These are phyloP conservation scores for Magnusiomyces fungicola DNA, from an alignment of 1,139 yeast species.

Conservation along the genomic window DNA sequence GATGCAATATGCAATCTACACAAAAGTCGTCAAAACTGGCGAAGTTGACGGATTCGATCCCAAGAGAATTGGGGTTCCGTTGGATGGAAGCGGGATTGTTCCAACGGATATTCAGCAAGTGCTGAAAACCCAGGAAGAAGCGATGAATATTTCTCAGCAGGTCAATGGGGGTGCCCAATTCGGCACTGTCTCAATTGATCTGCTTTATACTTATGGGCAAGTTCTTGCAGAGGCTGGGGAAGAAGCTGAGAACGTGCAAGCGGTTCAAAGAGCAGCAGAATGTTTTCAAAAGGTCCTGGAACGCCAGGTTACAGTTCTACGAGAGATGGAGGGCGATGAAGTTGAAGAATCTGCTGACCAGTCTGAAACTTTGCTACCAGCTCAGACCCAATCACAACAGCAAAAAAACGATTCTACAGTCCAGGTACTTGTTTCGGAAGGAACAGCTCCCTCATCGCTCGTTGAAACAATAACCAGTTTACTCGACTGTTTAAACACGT, in stretches of 20 bases:
- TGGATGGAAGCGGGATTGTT: slow-evolving; percentile 9
- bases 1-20: slow-evolving; percentile 25
- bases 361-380: too few relatives aligned
- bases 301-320: slow-evolving; percentile 18
- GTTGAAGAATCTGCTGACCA: too few relatives aligned
- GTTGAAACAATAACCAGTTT: slow-evolving; percentile 12
- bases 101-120: slow-evolving; percentile 14
- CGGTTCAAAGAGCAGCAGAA: too few relatives aligned
- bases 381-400: too few relatives aligned
- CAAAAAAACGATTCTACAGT: slow-evolving; percentile 4
- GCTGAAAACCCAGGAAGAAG: slow-evolving; percentile 18
- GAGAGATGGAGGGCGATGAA: slow-evolving; percentile 8
- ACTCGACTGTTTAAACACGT: slow-evolving; percentile 9
- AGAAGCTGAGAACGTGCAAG: slow-evolving; percentile 19
- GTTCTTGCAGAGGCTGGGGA: slow-evolving; percentile 26
- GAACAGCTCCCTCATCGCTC: slow-evolving; percentile 8
- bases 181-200: slow-evolving; percentile 19
- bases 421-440: slow-evolving; percentile 3
- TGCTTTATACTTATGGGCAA: slow-evolving; percentile 26
- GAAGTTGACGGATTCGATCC: slow-evolving; percentile 16
- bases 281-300: slow-evolving; percentile 20
- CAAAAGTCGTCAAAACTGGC: slow-evolving; percentile 22
- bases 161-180: slow-evolving; percentile 11
- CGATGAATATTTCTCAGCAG: slow-evolving; percentile 10
- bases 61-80: slow-evolving; percentile 4